A percentile compares a stretch with the other conserved stretches of the same genome.
Evolutionary conservation across 164 flowering plant genomes (phyloP).

Genomic region (Stephania japonica): DNA sequence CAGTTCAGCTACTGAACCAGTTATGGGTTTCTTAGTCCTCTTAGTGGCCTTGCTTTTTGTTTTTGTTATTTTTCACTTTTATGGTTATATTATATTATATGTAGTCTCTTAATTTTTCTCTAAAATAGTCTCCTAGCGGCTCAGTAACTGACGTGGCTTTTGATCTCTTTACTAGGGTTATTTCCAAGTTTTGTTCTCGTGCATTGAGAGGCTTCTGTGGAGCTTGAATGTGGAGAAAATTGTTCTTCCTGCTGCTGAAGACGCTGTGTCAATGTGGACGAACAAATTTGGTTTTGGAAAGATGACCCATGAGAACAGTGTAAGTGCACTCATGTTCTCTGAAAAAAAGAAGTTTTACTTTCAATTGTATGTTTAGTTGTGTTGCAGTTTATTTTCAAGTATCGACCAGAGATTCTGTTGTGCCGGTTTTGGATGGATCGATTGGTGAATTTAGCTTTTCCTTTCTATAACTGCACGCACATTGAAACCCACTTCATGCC

Average conservation of each 20-base stretch:
- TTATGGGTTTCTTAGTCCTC: too few species aligned
- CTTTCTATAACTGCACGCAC: neutral
- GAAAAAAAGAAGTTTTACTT: neutral
- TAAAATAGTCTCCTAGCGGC: neutral
- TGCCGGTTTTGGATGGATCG: neutral
- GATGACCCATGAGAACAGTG: constrained; percentile 54
- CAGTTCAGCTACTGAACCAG: too few species aligned
- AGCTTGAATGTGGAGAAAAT: constrained; percentile 60
- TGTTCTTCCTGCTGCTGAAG: constrained; percentile 93
- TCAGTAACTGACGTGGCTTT: neutral
- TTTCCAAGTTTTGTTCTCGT: constrained; percentile 71
- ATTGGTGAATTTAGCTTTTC: neutral
- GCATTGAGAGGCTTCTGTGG: constrained; percentile 60
- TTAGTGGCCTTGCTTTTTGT: too few species aligned
- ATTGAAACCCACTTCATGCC: neutral
- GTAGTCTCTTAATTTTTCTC: neutral
- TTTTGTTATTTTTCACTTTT: neutral
- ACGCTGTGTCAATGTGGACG: constrained; percentile 85
- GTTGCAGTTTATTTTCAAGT: neutral
- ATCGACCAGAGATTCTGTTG: neutral
- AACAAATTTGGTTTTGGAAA: constrained; percentile 70
- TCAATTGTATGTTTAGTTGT: neutral
- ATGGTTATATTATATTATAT: neutral
- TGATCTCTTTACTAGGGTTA: constrained; percentile 55
- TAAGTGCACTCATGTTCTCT: constrained; percentile 25